These are phyloP conservation scores for Ophiostoma quercus DNA, from an alignment of 2,329 filamentous ascomycete genomes.

Conservation along the genomic window DNA sequence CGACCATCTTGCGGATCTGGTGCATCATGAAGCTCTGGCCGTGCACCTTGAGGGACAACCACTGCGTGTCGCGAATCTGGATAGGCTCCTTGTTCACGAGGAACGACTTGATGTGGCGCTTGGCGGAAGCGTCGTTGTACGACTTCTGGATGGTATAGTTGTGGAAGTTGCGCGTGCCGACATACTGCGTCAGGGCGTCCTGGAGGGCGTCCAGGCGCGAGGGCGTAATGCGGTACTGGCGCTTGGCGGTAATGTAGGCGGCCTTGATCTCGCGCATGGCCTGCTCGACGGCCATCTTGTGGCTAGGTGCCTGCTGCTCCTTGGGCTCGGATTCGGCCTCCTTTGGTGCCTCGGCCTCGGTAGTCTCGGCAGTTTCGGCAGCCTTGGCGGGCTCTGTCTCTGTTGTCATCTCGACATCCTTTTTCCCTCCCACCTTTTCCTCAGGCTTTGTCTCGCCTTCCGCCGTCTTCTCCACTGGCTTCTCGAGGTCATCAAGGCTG, in stretches of 20 bases:
- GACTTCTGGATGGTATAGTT: conserved; percentile 95
- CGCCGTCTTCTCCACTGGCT: neutral
- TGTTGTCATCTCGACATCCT: conserved; percentile 20
- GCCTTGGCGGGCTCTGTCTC: neutral
- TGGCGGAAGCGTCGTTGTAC: conserved; percentile 73
- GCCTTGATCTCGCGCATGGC: conserved; percentile 71
- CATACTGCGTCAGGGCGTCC: conserved; percentile 65
- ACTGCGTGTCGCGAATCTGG: conserved; percentile 86
- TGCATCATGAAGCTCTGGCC: conserved; percentile 99
- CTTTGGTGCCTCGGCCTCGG: conserved; percentile 21
- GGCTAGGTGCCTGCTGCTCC: neutral
- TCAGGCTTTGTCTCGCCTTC: neutral
- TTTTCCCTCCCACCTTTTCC: conserved; percentile 17
- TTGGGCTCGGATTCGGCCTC: conserved; percentile 34
- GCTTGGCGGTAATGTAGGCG: conserved; percentile 76
- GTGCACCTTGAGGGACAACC: conserved; percentile 92
- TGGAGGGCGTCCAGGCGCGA: conserved; percentile 70
- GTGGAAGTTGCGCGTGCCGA: conserved; percentile 87
- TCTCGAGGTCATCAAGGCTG: conserved; percentile 8
- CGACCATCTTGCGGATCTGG: conserved; percentile 98
- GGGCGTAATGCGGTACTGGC: conserved; percentile 72
- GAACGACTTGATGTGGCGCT: conserved; percentile 90
- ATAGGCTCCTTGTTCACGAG: conserved; percentile 69
- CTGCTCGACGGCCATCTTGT: conserved; percentile 47
- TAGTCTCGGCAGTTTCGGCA: neutral